Evolutionary conservation across 192 early-diverging fungal species (phyloP).

Genomic region (Entomortierella beljakovae): DNA sequence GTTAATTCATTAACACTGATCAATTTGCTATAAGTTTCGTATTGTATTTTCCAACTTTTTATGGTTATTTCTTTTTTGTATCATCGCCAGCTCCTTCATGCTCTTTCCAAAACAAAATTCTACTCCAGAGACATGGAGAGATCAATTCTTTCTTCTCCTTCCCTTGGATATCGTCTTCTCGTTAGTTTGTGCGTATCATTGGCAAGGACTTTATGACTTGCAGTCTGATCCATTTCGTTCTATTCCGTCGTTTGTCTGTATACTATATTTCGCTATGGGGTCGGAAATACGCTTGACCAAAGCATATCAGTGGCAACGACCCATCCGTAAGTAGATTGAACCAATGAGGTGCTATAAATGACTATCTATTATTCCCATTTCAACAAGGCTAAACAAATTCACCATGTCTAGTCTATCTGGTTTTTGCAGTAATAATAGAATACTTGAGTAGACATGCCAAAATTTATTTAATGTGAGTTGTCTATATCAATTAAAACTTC

Average conservation of each 20-base stretch:
- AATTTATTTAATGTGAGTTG: background rate
- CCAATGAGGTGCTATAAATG: background rate
- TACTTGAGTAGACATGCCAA: background rate
- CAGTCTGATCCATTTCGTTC: background rate
- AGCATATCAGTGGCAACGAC: background rate
- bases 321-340: background rate
- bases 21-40: background rate
- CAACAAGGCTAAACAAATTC: background rate
- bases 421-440: slow-evolving; percentile 1
- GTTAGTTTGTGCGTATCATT: background rate
- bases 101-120: background rate
- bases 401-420: background rate
- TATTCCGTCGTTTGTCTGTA: background rate
- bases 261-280: background rate
- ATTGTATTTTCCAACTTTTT: background rate
- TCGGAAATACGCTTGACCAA: background rate
- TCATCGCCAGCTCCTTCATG: background rate
- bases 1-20: background rate
- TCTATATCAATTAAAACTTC: background rate
- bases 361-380: background rate
- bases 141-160: background rate
- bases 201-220: background rate
- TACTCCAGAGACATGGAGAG: background rate
- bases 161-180: background rate
- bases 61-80: background rate